Evolutionary conservation across 805 yeast species (phyloP).

Genomic region (Ogataea ramenticola): DNA sequence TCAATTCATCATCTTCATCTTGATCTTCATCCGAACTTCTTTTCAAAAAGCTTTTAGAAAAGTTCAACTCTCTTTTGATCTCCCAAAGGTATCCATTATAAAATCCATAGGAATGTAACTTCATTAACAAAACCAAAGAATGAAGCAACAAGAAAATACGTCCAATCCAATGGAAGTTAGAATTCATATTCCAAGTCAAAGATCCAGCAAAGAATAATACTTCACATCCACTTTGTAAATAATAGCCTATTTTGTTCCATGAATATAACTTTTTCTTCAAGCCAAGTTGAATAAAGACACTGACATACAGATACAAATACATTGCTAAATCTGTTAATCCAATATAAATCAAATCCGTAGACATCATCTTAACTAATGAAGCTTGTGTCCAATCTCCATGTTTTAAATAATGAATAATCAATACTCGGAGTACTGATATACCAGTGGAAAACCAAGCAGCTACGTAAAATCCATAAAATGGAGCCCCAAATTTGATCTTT

Average conservation of each 20-base stretch:
- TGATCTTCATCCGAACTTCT: slow-evolving; percentile 27
- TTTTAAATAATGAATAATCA: slow-evolving; percentile 44
- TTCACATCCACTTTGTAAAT: slow-evolving; percentile 51
- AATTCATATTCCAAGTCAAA: slow-evolving; percentile 46
- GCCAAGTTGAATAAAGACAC: slow-evolving; percentile 50
- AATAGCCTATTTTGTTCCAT: slow-evolving; percentile 67
- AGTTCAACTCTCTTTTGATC: slow-evolving; percentile 45
- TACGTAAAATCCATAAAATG: slow-evolving; percentile 75
- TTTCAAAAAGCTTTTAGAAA: slow-evolving; percentile 37
- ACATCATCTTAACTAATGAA: slow-evolving; percentile 50
- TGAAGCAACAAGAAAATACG: slow-evolving; percentile 80
- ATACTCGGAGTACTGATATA: slow-evolving; percentile 43
- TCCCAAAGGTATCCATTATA: slow-evolving; percentile 87
- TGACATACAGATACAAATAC: slow-evolving; percentile 62
- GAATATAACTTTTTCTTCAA: slow-evolving; percentile 36
- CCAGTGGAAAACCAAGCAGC: slow-evolving; percentile 69
- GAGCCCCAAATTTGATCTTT: slow-evolving; percentile 33
- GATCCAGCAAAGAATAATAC: slow-evolving; percentile 43
- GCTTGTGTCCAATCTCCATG: slow-evolving; percentile 40
- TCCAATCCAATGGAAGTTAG: slow-evolving; percentile 81
- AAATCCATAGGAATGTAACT: slow-evolving; percentile 88
- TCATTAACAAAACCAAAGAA: slow-evolving; percentile 83
- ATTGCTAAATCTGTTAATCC: slow-evolving; percentile 68
- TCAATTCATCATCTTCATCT: slow-evolving; percentile 23
- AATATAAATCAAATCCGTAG: slow-evolving; percentile 55